phyloP scores from a whole-genome alignment of 2,329 filamentous ascomycete genomes.

The Seiridium unicorne region DNA sequence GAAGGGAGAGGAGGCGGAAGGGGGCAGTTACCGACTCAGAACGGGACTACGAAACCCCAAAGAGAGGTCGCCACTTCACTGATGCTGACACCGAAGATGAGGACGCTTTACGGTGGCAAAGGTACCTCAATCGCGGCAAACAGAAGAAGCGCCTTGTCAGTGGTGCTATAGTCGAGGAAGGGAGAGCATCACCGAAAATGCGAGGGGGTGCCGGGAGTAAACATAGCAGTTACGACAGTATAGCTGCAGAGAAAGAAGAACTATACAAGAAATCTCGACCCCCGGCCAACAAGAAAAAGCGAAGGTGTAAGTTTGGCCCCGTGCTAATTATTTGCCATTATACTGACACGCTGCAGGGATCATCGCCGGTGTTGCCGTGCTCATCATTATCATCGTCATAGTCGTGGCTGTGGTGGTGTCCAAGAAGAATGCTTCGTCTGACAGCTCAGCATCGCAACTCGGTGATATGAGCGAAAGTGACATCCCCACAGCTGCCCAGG shows the following conservation, averaged over 20 bases:
- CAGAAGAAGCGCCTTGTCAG: conserved; percentile 63
- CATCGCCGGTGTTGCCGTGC: conserved; percentile 48
- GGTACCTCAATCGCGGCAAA: conserved; percentile 34
- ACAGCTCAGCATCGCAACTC: conserved; percentile 42
- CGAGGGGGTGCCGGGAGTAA: conserved; percentile 34
- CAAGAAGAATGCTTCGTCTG: conserved; percentile 52
- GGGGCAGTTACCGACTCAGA: conserved; percentile 14
- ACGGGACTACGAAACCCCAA: conserved; percentile 13
- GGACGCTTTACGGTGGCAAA: conserved; percentile 25
- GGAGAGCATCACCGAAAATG: conserved; percentile 39
- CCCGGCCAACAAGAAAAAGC: conserved; percentile 54
- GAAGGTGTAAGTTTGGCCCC: conserved; percentile 49
- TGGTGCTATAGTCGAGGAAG: conserved; percentile 68
- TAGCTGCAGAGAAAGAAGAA: conserved; percentile 44
- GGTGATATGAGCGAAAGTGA: conserved; percentile 51
- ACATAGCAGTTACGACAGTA: conserved; percentile 45
- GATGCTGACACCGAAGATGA: conserved; percentile 20
- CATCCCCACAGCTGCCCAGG: conserved; percentile 66
- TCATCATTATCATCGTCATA: conserved; percentile 66
- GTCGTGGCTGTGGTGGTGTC: conserved; percentile 64
- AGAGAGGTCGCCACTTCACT: conserved; percentile 17
- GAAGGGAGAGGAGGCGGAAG: conserved; percentile 16
- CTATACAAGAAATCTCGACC: conserved; percentile 38
- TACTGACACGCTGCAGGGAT: conserved; percentile 45
- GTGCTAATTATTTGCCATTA: conserved; percentile 4